These are phyloP conservation scores for Draba incana DNA, from an alignment of 345 rosid species.

Conservation along the genomic window DNA sequence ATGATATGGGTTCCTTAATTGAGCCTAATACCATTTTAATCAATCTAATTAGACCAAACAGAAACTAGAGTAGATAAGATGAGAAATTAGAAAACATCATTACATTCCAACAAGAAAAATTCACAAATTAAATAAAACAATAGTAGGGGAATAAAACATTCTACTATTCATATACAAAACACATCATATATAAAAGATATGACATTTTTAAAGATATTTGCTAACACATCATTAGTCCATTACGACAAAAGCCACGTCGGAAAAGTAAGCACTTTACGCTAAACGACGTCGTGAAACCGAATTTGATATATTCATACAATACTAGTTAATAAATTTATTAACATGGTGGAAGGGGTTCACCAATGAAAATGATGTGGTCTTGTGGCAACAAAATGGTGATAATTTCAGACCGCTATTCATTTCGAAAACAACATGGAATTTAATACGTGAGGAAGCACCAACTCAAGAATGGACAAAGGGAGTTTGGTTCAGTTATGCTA, in stretches of 20 bases:
- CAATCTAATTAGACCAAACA: not conserved
- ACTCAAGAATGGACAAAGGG: no score
- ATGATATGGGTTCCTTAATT: not conserved
- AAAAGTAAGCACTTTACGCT: not conserved
- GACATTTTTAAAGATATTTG: not conserved
- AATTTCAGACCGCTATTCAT: no score
- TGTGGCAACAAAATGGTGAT: no score
- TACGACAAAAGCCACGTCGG: slow-evolving; percentile 13
- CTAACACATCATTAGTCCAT: slow-evolving; percentile 24
- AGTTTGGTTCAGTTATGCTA: no score
- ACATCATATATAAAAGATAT: no score
- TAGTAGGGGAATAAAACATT: not conserved
- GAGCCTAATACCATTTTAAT: not conserved
- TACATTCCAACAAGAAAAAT: not conserved
- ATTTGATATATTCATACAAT: slow-evolving; percentile 13
- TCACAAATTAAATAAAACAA: not conserved
- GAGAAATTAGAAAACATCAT: not conserved
- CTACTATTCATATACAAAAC: no score
- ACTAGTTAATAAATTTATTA: not conserved
- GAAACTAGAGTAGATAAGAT: no score
- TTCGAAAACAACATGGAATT: no score
- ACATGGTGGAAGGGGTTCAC: no score
- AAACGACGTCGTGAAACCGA: not conserved
- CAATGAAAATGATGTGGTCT: no score
- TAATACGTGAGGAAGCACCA: no score